A percentile compares a stretch with the other conserved stretches of the same genome.
Conservation (phyloP, 2,329 filamentous ascomycete genomes). For the Zasmidium angulare region DNA sequence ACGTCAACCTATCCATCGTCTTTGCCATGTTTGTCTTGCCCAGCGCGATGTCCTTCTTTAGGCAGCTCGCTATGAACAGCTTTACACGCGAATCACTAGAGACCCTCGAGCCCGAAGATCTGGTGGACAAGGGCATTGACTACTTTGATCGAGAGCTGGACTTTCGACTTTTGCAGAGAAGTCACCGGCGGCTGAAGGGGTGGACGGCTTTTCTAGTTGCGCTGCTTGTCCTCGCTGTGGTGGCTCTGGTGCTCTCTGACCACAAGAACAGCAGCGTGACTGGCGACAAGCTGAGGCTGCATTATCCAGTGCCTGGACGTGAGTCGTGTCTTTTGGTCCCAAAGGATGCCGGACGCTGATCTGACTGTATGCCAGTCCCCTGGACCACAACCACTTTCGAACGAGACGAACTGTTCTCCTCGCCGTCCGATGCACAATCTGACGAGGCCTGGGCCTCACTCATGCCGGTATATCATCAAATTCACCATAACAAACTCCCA, state of each 20-base stretch:
- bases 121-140: not conserved
- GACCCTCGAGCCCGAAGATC: not conserved
- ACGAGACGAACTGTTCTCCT: slow-evolving; percentile 26
- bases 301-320: not conserved
- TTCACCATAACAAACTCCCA: not conserved
- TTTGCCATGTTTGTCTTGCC: no score
- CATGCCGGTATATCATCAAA: slow-evolving; percentile 19
- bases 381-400: slow-evolving; percentile 25
- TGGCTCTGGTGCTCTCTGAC: not conserved
- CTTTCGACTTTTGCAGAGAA: not conserved
- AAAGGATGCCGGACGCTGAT: not conserved
- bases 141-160: not conserved
- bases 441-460: slow-evolving; percentile 32
- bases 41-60: not conserved
- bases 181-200: not conserved
- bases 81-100: not conserved
- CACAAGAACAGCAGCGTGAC: not conserved
- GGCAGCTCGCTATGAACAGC: not conserved
- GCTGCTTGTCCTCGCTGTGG: not conserved
- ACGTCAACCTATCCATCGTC: no score
- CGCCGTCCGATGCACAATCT: slow-evolving; percentile 21
- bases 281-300: not conserved
- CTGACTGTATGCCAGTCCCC: not conserved
- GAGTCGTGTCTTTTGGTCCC: not conserved
- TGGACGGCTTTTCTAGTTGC: not conserved